Evolutionary conservation across 2,329 filamentous ascomycete genomes (phyloP).

Genomic region (Stachybotrys chlorohalonatus): DNA sequence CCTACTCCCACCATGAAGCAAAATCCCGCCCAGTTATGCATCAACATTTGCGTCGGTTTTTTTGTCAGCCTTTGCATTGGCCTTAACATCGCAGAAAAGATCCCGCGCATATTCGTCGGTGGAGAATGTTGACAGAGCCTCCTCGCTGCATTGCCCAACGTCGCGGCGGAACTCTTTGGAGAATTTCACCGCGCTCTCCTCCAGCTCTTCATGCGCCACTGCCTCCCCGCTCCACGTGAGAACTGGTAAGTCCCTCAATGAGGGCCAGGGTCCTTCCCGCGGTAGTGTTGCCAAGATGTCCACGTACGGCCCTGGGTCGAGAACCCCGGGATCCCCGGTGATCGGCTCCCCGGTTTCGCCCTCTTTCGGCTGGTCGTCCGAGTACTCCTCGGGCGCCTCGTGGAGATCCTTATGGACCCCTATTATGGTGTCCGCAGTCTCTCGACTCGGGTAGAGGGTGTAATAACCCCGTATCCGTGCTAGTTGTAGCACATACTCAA

Average conservation of each 20-base stretch:
- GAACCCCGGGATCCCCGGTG: constrained; percentile 20
- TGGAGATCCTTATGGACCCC: constrained; percentile 71
- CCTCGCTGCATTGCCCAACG: constrained; percentile 56
- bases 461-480: constrained; percentile 69
- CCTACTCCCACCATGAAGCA: background rate
- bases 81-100: constrained; percentile 48
- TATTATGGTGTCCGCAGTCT: constrained; percentile 46
- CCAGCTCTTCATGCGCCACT: constrained; percentile 29
- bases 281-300: constrained; percentile 41
- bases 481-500: constrained; percentile 69
- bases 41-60: no score
- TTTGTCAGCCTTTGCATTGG: background rate
- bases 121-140: constrained; percentile 11
- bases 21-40: background rate
- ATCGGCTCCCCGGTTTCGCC: constrained; percentile 15
- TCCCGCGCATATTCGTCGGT: constrained; percentile 39
- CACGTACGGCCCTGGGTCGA: constrained; percentile 32
- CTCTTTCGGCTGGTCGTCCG: constrained; percentile 14
- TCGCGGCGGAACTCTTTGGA: constrained; percentile 48
- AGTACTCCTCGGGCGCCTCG: constrained; percentile 61
- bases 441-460: constrained; percentile 65
- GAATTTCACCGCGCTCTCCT: constrained; percentile 40
- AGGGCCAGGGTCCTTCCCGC: constrained; percentile 30
- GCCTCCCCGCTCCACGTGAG: constrained; percentile 54
- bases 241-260: constrained; percentile 43